Evolutionary conservation across 805 yeast genomes (phyloP).

Genomic region (Starmerella kuoi): DNA sequence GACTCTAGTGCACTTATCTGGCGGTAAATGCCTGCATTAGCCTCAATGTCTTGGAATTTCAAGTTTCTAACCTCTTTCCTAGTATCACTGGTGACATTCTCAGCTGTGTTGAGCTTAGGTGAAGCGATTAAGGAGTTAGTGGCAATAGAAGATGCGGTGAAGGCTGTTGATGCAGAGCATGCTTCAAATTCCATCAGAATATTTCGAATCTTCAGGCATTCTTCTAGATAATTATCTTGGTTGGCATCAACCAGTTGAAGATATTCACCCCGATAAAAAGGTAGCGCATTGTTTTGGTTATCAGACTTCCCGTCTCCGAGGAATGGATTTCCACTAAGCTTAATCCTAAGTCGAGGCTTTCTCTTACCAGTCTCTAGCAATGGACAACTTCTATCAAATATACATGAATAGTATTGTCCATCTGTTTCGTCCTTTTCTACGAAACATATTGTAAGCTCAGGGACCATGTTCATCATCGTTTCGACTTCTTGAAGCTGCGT

Average conservation of each 20-base stretch:
- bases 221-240: constrained; percentile 73
- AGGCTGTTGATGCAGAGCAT: constrained; percentile 2
- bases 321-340: constrained; percentile 67
- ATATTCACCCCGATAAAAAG: constrained; percentile 70
- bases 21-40: constrained; percentile 26
- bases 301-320: constrained; percentile 79
- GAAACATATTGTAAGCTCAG: constrained; percentile 46
- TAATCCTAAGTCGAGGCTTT: constrained; percentile 50
- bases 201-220: constrained; percentile 65
- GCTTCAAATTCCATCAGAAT: constrained; percentile 70
- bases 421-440: constrained; percentile 27
- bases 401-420: constrained; percentile 43
- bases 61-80: too few species aligned
- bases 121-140: too few species aligned
- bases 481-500: constrained; percentile 67
- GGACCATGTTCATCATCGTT: constrained; percentile 68
- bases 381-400: constrained; percentile 62
- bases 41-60: neutral
- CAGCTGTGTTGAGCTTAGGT: neutral
- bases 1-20: constrained; percentile 18
- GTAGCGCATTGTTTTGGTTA: constrained; percentile 65
- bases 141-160: neutral
- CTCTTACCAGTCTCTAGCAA: constrained; percentile 46
- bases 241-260: constrained; percentile 73
- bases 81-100: too few species aligned